Evolutionary conservation across 148 eudicot species (phyloP).

Genomic region (Rhododendron griersonianum): DNA sequence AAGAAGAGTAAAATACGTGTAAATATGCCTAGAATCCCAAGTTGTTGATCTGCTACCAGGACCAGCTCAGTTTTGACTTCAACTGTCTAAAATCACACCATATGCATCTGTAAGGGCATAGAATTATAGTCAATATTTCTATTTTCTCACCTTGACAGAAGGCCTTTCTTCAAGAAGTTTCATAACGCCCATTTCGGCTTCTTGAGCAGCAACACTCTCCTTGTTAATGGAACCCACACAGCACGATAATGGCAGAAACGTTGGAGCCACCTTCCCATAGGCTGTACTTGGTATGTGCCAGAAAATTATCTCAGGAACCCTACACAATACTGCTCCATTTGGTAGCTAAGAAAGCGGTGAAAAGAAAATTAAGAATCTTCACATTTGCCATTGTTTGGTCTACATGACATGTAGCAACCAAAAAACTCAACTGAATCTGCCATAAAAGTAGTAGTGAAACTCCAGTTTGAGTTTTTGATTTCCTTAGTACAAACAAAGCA

Average conservation of each 20-base stretch:
- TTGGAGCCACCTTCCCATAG: conserved; percentile 58
- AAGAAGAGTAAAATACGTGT: background rate
- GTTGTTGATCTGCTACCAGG: background rate
- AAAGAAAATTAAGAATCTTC: conserved; percentile 4
- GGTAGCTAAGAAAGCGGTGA: conserved; percentile 10
- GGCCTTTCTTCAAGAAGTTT: conserved; percentile 54
- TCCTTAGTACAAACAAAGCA: background rate
- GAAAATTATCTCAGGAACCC: conserved; percentile 87
- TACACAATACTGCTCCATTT: conserved; percentile 17
- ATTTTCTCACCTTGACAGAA: conserved; percentile 68
- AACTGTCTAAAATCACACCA: background rate
- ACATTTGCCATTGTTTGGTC: background rate
- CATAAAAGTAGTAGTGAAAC: background rate
- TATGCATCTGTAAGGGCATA: background rate
- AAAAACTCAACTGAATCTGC: background rate
- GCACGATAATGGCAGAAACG: conserved; percentile 16
- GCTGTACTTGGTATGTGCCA: conserved; percentile 94
- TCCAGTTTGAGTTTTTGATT: background rate
- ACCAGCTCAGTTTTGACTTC: background rate
- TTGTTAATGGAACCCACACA: conserved; percentile 80
- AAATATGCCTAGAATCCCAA: background rate
- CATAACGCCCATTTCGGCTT: conserved; percentile 83
- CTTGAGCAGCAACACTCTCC: conserved; percentile 77
- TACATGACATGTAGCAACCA: background rate
- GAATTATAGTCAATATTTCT: background rate